Percentiles rank a stretch among this genome's conserved stretches.
Conservation (phyloP, 2,329 filamentous ascomycete species). For the Ophiostoma perfectum region DNA sequence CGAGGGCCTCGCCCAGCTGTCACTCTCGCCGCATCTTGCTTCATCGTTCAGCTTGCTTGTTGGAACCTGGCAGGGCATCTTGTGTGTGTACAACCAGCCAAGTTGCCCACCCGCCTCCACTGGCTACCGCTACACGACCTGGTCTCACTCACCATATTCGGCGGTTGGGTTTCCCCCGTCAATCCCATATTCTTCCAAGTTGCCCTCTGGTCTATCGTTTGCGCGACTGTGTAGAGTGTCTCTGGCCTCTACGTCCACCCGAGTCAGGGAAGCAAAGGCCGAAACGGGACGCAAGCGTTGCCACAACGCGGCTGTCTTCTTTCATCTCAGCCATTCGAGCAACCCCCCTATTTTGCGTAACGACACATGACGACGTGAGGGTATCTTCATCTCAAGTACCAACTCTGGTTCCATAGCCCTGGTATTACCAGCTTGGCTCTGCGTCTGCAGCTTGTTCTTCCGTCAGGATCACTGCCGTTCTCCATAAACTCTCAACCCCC, state of each 20-base stretch:
- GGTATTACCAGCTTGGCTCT: not conserved
- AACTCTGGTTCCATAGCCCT: not conserved
- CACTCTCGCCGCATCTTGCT: slow-evolving; percentile 22
- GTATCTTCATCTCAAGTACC: not conserved
- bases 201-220: not conserved
- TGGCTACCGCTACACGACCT: slow-evolving; percentile 20
- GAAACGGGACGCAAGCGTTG: not conserved
- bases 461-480: not conserved
- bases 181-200: slow-evolving; percentile 9
- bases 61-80: slow-evolving; percentile 20
- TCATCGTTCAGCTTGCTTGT: slow-evolving; percentile 20
- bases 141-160: slow-evolving; percentile 18
- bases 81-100: slow-evolving; percentile 22
- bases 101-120: slow-evolving; percentile 18
- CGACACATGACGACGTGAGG: not conserved
- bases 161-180: slow-evolving; percentile 1
- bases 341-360: not conserved
- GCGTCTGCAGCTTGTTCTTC: not conserved
- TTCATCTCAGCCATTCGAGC: not conserved
- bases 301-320: not conserved
- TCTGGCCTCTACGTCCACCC: not conserved
- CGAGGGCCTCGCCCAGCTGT: slow-evolving; percentile 18
- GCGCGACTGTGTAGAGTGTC: not conserved
- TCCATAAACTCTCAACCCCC: not conserved
- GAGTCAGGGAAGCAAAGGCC: not conserved